These are phyloP conservation scores for Trichoderma endophyticum DNA, from an alignment of 2,329 filamentous ascomycete species.

Conservation along the genomic window DNA sequence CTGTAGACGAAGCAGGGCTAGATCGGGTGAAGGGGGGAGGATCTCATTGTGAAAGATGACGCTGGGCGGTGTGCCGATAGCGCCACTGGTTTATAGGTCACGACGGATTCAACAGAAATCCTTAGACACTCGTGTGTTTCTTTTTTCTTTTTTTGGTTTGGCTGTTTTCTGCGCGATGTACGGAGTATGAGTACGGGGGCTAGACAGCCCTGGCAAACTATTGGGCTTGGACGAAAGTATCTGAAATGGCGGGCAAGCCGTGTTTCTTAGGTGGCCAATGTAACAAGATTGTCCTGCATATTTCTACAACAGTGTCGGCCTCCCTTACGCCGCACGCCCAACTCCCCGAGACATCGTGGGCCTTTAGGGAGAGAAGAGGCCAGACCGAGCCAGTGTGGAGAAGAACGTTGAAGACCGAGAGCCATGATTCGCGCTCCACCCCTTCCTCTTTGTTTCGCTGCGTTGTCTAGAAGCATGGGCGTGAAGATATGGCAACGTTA, in stretches of 20 bases:
- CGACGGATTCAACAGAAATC: conserved; percentile 6
- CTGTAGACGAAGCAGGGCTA: conserved; percentile 4
- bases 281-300: conserved; percentile 19
- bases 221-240: conserved; percentile 13
- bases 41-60: conserved; percentile 15
- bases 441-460: background rate
- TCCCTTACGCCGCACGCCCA: conserved; percentile 11
- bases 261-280: conserved; percentile 10
- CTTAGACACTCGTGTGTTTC: background rate
- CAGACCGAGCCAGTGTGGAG: background rate
- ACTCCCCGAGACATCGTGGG: conserved; percentile 13
- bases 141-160: background rate
- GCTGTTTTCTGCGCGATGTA: conserved; percentile 9
- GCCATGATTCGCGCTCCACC: background rate
- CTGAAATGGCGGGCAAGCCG: conserved; percentile 9
- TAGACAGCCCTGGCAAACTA: conserved; percentile 9
- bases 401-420: background rate
- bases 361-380: background rate
- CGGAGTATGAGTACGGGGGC: conserved; percentile 13
- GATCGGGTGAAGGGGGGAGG: background rate
- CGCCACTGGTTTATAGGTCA: conserved; percentile 13
- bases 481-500: background rate
- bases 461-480: background rate
- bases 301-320: conserved; percentile 15
- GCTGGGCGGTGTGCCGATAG: conserved; percentile 14